Conservation (phyloP, 768 basidiomycete genomes). For the Collybiopsis confluens region DNA sequence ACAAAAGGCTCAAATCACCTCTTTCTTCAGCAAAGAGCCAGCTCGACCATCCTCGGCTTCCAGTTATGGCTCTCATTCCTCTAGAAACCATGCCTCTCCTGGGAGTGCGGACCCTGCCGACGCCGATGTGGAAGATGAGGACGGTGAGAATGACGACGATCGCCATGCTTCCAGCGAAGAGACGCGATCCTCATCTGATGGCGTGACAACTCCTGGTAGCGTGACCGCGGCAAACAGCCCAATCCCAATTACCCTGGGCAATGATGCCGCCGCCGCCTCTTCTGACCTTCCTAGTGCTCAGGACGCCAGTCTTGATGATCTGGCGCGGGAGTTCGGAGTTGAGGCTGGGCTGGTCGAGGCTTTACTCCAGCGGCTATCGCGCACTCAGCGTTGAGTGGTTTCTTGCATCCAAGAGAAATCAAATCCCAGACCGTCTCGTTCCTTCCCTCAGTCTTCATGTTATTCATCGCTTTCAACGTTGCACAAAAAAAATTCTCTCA, state of each 20-base stretch:
- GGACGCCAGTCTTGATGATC: background rate
- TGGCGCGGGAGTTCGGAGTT: constrained; percentile 10
- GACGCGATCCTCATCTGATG: constrained; percentile 7
- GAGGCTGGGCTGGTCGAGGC: constrained; percentile 6
- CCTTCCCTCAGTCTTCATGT: too few relatives aligned
- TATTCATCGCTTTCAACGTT: background rate
- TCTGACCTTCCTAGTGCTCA: background rate
- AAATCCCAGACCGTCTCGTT: too few relatives aligned
- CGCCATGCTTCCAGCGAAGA: constrained; percentile 2
- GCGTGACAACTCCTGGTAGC: constrained; percentile 12
- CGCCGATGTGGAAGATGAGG: constrained; percentile 9
- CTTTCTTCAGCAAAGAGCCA: constrained; percentile 28
- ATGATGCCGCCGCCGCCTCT: background rate
- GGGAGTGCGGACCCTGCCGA: background rate
- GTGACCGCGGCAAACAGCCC: constrained; percentile 7
- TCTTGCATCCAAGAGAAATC: background rate
- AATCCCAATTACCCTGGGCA: background rate
- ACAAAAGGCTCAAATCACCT: constrained; percentile 45
- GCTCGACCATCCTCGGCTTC: background rate
- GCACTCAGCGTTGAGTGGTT: background rate
- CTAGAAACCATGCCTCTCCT: background rate
- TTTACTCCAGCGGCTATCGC: background rate
- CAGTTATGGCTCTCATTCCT: constrained; percentile 2
- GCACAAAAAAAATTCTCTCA: background rate
- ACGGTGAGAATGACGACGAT: constrained; percentile 6